phyloP scores from a whole-genome alignment of 1,284 basidiomycete species.

The Heterobasidion parviporum region DNA sequence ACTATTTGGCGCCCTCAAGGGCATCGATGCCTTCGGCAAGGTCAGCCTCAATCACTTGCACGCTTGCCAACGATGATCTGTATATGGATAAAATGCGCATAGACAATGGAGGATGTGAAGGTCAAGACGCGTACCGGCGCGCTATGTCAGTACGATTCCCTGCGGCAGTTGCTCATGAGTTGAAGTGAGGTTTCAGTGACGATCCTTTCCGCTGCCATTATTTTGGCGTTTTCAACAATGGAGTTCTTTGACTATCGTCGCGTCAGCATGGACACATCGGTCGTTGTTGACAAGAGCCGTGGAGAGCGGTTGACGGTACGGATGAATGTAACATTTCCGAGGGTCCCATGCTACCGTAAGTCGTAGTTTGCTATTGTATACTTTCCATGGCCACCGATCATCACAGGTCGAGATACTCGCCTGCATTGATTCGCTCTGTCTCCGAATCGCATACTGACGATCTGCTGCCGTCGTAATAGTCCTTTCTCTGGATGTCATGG shows the following conservation, averaged over 20 bases:
- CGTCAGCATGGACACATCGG: constrained; percentile 81
- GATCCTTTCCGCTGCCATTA: constrained; percentile 85
- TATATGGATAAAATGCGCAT: constrained; percentile 3
- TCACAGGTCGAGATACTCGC: neutral
- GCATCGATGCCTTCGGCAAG: constrained; percentile 98
- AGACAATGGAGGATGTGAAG: constrained; percentile 98
- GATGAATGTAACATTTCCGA: constrained; percentile 92
- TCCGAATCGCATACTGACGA: neutral
- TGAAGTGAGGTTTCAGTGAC: constrained; percentile 58
- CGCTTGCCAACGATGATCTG: neutral
- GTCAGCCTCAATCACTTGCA: constrained; percentile 32
- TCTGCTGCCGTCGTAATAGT: constrained; percentile 39
- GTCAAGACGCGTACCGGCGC: constrained; percentile 93
- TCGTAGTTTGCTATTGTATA: constrained; percentile 11
- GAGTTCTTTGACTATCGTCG: constrained; percentile 95
- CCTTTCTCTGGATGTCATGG: constrained; percentile 93
- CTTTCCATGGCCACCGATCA: neutral
- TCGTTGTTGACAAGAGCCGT: constrained; percentile 88
- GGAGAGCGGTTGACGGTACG: constrained; percentile 91
- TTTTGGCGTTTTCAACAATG: constrained; percentile 84
- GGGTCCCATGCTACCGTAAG: constrained; percentile 95
- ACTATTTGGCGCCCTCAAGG: constrained; percentile 65
- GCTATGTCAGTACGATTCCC: constrained; percentile 53
- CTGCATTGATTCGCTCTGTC: neutral
- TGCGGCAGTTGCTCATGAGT: neutral